Percentiles rank a stretch among this genome's conserved stretches.
phyloP scores from a whole-genome alignment of 768 basidiomycete species.

The Rhizopogon roseolus region DNA sequence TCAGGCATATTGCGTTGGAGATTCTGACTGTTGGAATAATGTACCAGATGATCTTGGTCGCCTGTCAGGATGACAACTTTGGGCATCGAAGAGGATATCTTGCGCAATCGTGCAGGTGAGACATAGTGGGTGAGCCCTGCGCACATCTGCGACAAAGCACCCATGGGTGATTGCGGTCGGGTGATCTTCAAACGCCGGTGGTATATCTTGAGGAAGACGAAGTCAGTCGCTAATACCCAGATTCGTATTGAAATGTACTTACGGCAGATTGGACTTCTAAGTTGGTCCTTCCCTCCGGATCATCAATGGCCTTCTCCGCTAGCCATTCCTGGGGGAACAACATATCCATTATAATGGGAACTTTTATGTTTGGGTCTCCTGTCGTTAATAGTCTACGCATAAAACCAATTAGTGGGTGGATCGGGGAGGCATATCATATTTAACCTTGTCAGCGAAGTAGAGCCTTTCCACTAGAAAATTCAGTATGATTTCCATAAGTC shows the following conservation, averaged over 20 bases:
- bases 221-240: background rate
- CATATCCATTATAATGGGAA: conserved; percentile 49
- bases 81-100: conserved; percentile 51
- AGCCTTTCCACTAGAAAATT: conserved; percentile 34
- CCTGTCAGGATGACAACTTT: conserved; percentile 69
- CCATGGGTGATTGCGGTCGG: conserved; percentile 53
- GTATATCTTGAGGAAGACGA: conserved; percentile 33
- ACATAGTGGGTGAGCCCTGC: conserved; percentile 65
- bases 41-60: conserved; percentile 57
- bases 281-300: conserved; percentile 59
- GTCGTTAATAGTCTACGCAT: conserved; percentile 30
- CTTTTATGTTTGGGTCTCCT: conserved; percentile 40
- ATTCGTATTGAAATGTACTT: conserved; percentile 4
- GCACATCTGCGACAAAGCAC: conserved; percentile 67
- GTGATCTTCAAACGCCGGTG: conserved; percentile 44
- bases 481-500: background rate
- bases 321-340: conserved; percentile 64
- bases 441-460: conserved; percentile 31
- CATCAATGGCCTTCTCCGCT: conserved; percentile 43
- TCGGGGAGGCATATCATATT: background rate
- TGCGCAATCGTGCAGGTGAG: conserved; percentile 38
- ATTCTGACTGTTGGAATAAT: conserved; percentile 42
- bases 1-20: conserved; percentile 55
- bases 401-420: conserved; percentile 5
- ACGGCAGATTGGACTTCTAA: conserved; percentile 55